Percentiles rank a stretch among this genome's conserved stretches.
Evolutionary conservation across 176 grass and related monocot species (phyloP).

Genomic region (Aegilops longissima): DNA sequence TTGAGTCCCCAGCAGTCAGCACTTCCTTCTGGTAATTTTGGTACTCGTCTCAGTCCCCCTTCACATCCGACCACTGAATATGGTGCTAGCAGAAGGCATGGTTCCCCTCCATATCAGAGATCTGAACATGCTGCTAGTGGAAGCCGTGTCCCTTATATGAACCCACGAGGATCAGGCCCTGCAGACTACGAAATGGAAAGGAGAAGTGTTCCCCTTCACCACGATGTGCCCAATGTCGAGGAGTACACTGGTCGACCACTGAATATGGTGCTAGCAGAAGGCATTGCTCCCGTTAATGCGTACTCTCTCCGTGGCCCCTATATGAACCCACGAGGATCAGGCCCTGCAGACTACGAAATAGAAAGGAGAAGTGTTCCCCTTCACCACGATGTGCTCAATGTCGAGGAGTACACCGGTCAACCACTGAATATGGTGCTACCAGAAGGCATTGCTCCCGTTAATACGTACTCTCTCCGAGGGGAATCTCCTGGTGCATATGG

Average conservation of each 20-base stretch:
- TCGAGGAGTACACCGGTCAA: not conserved
- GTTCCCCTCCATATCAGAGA: not conserved
- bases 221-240: not conserved
- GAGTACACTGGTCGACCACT: not conserved
- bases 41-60: not conserved
- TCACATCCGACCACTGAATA: not conserved
- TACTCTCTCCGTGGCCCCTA: not conserved
- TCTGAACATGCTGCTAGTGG: not conserved
- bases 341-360: not conserved
- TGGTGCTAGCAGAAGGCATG: not conserved
- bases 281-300: not conserved
- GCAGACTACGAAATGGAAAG: not conserved
- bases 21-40: conserved; percentile 1
- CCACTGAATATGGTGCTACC: not conserved
- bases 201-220: not conserved
- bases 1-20: not conserved
- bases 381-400: not conserved
- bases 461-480: not conserved
- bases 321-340: not conserved
- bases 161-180: not conserved
- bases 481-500: not conserved
- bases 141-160: not conserved
- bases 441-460: not conserved
- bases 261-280: too few relatives aligned
- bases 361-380: not conserved